Evolutionary conservation across 345 rosid genomes (phyloP), one percentile per base, ranked within the genome.

Genomic region (Eucalyptus sp.): DNA sequence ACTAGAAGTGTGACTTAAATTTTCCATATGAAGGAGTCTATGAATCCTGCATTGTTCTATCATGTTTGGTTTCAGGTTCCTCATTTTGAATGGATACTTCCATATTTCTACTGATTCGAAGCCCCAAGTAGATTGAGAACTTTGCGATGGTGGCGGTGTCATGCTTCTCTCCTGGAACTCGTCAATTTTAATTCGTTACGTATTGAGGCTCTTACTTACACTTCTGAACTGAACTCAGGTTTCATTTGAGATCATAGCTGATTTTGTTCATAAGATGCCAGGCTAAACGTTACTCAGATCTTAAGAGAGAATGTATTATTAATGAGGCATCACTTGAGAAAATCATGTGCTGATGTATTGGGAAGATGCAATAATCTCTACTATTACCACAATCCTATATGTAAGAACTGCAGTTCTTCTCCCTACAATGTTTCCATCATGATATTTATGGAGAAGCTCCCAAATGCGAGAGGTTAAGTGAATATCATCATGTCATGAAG

Each of bases 161-260:
- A 62, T 62, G 14, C 37, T 13, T 62, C 71, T 62, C 71, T 7
- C 3, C 14, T 1, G n/a, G 66, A 60, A 25, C 66, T 60, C 31
- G 1, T 31, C 31, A 6, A 29, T 13, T 62, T 62, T 62, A 62
- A 13, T 29, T 29, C 8, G 2, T 6, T 29, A 62, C 0, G 1
- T 29, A 7, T 62, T 13, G 33, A 62, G 71, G 33, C 33, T 62
- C 71, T 13, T 62, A 62, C 0, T 62, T 62, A 3, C 71, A 62
- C n/a, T 62, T 62, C 18, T 62, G 37, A 62, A 29, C 71, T 29
- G 5, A 29, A 29, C 14, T 29, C 18, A 4, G 37, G 71, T 62
- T 62, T 14, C 71, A 29, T 6, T 29, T 29, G 71, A 29, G 71
- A 62, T 29, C 3, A 62, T 29, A 29, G 71, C 71, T 62, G 71